Base-by-base conservation (phyloP, 441 rosid species). In the Arabidopsis lyrata region DNA sequence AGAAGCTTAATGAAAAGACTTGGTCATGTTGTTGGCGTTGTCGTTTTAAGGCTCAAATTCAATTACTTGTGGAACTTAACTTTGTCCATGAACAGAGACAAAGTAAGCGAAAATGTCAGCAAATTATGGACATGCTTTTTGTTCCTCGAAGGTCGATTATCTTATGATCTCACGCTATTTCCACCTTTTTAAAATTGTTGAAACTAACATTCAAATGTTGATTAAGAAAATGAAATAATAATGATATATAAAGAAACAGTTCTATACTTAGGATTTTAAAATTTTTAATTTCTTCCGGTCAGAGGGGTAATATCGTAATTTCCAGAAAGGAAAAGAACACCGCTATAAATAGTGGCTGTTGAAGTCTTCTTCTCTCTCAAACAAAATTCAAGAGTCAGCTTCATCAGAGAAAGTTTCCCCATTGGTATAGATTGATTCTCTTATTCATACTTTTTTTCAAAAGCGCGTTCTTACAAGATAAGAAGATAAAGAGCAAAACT, bases 71-170 rank as follows among this genome's bases (percentile, higher is more conserved):
- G 42, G 44, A 38, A 57, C 60, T 13, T 29, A 38, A 47, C 66
- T 48, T 61, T 20, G 38, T 15, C 16, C 4, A 70, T 45, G 36
- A 49, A 70, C 24, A 5, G 49, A 52, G 15, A 52, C 24, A 39
- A 6, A 39, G 18, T 29, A 29, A 4, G 14, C 6, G 61, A 38
- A 35, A 42, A 13, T 67, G 73, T 67, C 39, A 74, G 38, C 48
- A 67, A 74, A 50, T 67, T 53, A 60, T 60, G 68, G 63, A 41
- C 78, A 68, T 75, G 78, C 68, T 42, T 67, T 58, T 8, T 66
- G 61, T 74, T 66, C 67, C 31, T 73, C 36, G 24, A 56, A 55
- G 22, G 36, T 20, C 16, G 52, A n/a, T 55, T 6, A 24, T 15
- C 29, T 36, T 27, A 70, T 70, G 12, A 34, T 58, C 29, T 54